These are phyloP conservation scores for Anthoceros angustus DNA, from an alignment of 225 moss, liverwort and hornwort species.

Conservation along the genomic window DNA sequence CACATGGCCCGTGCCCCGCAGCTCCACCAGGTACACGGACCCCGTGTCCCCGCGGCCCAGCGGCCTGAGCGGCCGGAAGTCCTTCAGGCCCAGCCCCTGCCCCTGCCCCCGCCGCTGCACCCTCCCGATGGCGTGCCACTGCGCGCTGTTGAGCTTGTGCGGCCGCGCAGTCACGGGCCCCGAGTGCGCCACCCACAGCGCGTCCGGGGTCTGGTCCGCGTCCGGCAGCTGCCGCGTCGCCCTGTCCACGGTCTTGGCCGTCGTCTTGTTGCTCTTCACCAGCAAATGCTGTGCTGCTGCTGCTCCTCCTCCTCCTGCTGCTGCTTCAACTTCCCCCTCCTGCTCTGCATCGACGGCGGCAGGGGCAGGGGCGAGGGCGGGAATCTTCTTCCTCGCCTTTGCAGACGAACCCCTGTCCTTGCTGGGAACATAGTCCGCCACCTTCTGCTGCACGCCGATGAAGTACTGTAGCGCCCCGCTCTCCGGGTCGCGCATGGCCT, in stretches of 20 bases:
- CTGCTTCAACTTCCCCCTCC: conserved; percentile 55
- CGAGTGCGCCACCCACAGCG: conserved; percentile 68
- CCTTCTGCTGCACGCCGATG: conserved; percentile 90
- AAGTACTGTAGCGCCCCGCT: conserved; percentile 95
- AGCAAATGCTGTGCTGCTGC: neutral
- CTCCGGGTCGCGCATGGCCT: conserved; percentile 70
- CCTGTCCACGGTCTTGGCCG: conserved; percentile 63
- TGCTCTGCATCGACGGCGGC: neutral
- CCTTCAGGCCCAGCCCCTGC: conserved; percentile 39
- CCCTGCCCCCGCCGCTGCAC: conserved; percentile 22
- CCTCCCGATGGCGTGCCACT: conserved; percentile 61
- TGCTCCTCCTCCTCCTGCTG: conserved; percentile 20
- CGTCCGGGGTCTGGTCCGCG: conserved; percentile 56
- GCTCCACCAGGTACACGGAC: conserved; percentile 67
- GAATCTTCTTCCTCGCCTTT: too few species aligned
- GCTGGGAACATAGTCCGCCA: conserved; percentile 43
- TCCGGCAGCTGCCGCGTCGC: conserved; percentile 89
- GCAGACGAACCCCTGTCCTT: too few species aligned
- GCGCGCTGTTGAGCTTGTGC: conserved; percentile 41
- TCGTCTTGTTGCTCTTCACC: conserved; percentile 10
- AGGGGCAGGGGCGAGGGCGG: neutral
- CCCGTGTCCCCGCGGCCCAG: conserved; percentile 77
- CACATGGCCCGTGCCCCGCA: conserved; percentile 42
- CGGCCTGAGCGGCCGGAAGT: conserved; percentile 71
- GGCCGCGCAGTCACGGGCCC: conserved; percentile 51